Conservation (phyloP, 2,329 filamentous ascomycete species). For the Diplodia sapinea region DNA sequence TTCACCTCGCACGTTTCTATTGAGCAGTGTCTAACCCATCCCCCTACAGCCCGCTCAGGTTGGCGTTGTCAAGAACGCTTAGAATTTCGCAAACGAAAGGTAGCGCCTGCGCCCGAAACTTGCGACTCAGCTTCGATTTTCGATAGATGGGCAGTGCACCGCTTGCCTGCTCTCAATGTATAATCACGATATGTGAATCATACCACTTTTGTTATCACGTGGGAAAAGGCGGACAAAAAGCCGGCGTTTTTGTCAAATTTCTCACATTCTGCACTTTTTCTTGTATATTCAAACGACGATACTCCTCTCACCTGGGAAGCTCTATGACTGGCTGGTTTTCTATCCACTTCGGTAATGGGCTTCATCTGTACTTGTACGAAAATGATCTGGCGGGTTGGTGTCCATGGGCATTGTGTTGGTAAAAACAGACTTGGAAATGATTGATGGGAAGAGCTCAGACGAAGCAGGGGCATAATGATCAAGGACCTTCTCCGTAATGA, state of each 20-base stretch:
- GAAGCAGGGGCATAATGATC: constrained; percentile 14
- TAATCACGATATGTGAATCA: constrained; percentile 22
- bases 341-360: constrained; percentile 15
- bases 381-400: constrained; percentile 7
- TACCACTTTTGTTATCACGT: constrained; percentile 9
- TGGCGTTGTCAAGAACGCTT: constrained; percentile 86
- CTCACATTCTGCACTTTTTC: constrained; percentile 1
- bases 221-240: constrained; percentile 25
- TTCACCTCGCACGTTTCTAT: neutral
- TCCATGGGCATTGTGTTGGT: constrained; percentile 17
- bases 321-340: constrained; percentile 5
- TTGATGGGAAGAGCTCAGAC: neutral
- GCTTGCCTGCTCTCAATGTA: constrained; percentile 5
- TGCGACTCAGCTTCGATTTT: neutral
- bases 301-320: constrained; percentile 25
- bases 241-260: constrained; percentile 26
- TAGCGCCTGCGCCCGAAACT: neutral
- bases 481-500: constrained; percentile 12
- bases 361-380: constrained; percentile 26
- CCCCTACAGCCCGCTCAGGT: constrained; percentile 79
- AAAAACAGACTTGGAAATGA: neutral
- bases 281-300: constrained; percentile 15
- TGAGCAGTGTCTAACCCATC: constrained; percentile 11
- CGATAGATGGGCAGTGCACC: neutral
- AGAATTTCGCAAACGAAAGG: constrained; percentile 32